Base-by-base conservation (phyloP, 768 basidiomycete genomes). In the Tricholoma flavovirens region DNA sequence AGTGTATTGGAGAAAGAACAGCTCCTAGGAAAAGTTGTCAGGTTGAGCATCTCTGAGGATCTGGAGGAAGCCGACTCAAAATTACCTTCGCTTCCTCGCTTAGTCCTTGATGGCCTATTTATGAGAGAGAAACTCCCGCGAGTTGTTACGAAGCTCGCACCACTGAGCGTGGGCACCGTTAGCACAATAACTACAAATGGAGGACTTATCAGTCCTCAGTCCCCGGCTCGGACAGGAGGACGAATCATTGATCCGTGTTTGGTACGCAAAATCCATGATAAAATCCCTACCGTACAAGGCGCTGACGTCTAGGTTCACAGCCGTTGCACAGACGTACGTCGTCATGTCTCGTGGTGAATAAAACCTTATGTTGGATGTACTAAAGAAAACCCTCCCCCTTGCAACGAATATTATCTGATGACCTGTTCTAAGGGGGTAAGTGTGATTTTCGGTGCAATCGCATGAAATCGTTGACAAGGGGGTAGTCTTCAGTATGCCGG, bases 401-500 rank as follows among this genome's bases (percentile, higher is more conserved):
- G 90, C 75, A 92, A 91, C 63, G 88, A 91, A 70, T 81, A 83
- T 65, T 92, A 92, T 69, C 71, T 91, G 62, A 88, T 90, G 85
- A 77, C 77, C 40, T 91, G 90, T 72, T 87, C 86, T 54, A 90
- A 90, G 76, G 87, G 86, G 71, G 84, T 83, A 63, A 60, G 78
- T 67, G 19, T n/a, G 42, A 55, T 22, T 22, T 43, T 51, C 61
- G 42, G 24, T 11, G 42, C 45, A 11, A 49, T 48, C 22, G 8
- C 22, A 22, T 43, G 17, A 55, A 50, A 51, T 29, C 29, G 29
- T 62, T 66, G 49, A 74, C 35, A 54, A 50, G 42, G 10, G 9
- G 24, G 56, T 65, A 86, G 83, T 69, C 76, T 40, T 79, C 78
- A 32, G 75, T 79, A 45, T 92, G 90, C 80, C 90, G 87, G 72